Evolutionary conservation across 1,284 basidiomycete species (phyloP).

Genomic region (Earliella scabrosa): DNA sequence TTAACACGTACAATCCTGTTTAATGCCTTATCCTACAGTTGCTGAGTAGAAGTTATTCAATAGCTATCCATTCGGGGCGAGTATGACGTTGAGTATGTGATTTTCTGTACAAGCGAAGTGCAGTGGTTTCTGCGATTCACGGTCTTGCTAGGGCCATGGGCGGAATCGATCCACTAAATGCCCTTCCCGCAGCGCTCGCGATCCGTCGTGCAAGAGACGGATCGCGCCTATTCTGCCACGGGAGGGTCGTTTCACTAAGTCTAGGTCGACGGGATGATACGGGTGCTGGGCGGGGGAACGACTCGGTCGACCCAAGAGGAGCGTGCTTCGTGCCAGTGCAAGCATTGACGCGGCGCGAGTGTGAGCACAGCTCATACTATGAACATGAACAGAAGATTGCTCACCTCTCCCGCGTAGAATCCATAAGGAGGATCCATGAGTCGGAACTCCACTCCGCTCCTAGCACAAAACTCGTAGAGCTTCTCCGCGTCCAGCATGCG

Average conservation of each 20-base stretch:
- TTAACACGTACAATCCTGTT: too few species aligned
- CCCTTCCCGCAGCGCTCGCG: slow-evolving; percentile 1
- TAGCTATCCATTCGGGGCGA: too few species aligned
- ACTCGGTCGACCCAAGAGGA: not conserved
- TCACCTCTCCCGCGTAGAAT: slow-evolving; percentile 17
- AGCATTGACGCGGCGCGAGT: not conserved
- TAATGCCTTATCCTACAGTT: too few species aligned
- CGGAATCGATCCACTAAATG: slow-evolving; percentile 4
- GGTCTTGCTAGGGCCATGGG: slow-evolving; percentile 12
- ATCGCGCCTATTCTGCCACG: not conserved
- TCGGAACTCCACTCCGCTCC: slow-evolving; percentile 4
- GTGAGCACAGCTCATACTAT: too few species aligned
- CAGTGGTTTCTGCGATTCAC: too few species aligned
- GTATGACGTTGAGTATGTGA: too few species aligned
- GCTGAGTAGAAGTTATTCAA: too few species aligned
- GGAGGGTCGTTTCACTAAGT: not conserved
- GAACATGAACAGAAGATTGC: not conserved
- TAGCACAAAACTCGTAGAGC: slow-evolving; percentile 9
- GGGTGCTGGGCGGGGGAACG: slow-evolving; percentile 5
- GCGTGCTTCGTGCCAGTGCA: too few species aligned
- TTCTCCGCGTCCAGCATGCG: not conserved
- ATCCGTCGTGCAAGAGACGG: not conserved
- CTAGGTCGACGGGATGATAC: not conserved
- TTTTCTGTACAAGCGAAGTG: too few species aligned
- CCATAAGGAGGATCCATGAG: slow-evolving; percentile 14